Base-by-base conservation (phyloP, 2,329 filamentous ascomycete genomes). In the Aspergillus sp. region DNA sequence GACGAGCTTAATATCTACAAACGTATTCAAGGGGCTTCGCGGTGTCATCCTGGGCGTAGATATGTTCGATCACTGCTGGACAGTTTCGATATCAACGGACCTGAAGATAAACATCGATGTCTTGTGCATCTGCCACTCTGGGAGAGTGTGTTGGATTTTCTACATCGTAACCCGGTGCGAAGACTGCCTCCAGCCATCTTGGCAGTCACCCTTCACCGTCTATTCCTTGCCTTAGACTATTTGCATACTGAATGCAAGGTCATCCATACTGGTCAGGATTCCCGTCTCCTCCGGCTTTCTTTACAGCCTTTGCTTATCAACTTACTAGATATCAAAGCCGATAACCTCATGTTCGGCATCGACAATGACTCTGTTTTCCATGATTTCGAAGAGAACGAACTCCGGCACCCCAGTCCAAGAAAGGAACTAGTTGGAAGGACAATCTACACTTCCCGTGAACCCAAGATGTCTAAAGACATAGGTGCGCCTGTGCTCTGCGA, bases 261-360 rank as follows among this genome's bases (percentile, higher is more conserved):
- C 18, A 73, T 81, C 47, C 79, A 83, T 61, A 78, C 80, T 55
- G 80, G 79, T 82, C 61, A 67, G 56, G 16, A 56, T 47, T 42
- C 47, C 56, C 45, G 6, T 59, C 24, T 22, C 50, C 29, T 20
- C 31, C 20, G 26, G 52, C 11, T 59, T 51, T 42, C 60, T 18
- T 49, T 59, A 54, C 2, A 55, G 4, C 26, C 6, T 54, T 55
- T 39, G 59, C 61, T 62, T 66, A 52, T 46, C 56, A 24, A 29
- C 6, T 1, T 54, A 50, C 55, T 50, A 78, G 76, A 78, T 64
- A 79, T 83, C 31, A 81, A 79, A 61, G 75, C 77, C 2, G 76
- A 80, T 58, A 82, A 82, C 51, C 78, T 83, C 42, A 78, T 82
- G 73, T 72, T 81, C 32, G 71, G 71, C 6, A 76, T 80, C 46